A percentile compares a stretch with the other conserved stretches of the same genome.
Conservation (phyloP, 805 yeast species). For the Kuraishia floccosa region DNA sequence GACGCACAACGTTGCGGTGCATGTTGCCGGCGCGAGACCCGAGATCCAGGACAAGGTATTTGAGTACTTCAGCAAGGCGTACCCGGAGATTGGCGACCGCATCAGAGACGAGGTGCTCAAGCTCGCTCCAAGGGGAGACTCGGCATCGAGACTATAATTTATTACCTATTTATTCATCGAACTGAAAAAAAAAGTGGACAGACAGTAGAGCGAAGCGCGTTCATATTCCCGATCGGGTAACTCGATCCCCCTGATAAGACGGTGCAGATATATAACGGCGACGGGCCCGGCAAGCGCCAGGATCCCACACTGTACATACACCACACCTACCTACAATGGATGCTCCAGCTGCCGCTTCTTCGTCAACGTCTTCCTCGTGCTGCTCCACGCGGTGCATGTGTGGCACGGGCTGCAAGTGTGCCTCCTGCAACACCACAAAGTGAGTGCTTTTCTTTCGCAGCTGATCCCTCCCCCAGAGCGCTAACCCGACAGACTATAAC, state of each 20-base stretch:
- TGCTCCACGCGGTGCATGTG: constrained; percentile 15
- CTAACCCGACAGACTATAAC: too few species aligned
- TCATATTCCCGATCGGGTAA: neutral
- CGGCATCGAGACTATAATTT: constrained; percentile 14
- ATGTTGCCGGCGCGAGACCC: constrained; percentile 57
- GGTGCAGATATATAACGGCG: too few species aligned
- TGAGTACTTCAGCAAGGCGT: constrained; percentile 66
- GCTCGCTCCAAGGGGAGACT: constrained; percentile 31
- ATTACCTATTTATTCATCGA: constrained; percentile 1
- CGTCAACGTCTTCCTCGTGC: constrained; percentile 3
- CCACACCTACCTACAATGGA: constrained; percentile 1
- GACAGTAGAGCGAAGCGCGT: neutral
- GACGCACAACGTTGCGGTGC: constrained; percentile 76
- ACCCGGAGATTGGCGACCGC: constrained; percentile 51
- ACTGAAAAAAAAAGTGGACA: neutral
- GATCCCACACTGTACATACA: too few species aligned
- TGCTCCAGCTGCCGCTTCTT: constrained; percentile 4
- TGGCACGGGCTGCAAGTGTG: constrained; percentile 22
- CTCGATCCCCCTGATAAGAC: neutral
- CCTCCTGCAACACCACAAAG: constrained; percentile 23
- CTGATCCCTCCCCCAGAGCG: too few species aligned
- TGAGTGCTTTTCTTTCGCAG: too few species aligned
- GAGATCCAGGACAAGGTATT: constrained; percentile 71
- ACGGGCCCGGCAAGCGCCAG: too few species aligned
- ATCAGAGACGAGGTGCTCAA: constrained; percentile 54